Percentiles rank a stretch among this genome's conserved stretches.
Conservation (phyloP, 371 early-diverging fungal species). For the Apophysomyces trapeziformis region DNA sequence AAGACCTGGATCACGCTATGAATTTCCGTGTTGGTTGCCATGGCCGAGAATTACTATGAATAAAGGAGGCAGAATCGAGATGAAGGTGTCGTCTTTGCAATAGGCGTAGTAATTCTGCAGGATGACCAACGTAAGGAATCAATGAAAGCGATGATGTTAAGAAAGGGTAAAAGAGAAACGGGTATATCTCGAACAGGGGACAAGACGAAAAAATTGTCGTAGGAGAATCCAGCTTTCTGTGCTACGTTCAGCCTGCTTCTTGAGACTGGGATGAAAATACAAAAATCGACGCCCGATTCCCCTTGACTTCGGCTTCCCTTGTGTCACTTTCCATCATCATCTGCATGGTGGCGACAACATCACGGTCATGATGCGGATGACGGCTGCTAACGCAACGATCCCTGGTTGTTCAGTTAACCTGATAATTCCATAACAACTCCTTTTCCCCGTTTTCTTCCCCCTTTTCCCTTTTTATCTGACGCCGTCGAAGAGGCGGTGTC, state of each 20-base stretch:
- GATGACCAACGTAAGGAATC: conserved; percentile 13
- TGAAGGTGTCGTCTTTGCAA: conserved; percentile 13
- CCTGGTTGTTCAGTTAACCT: too few species aligned
- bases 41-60: neutral
- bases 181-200: conserved; percentile 12
- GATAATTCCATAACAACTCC: too few species aligned
- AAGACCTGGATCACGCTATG: conserved; percentile 29
- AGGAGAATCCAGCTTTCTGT: conserved; percentile 12
- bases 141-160: conserved; percentile 14
- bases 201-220: conserved; percentile 12
- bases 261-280: conserved; percentile 10
- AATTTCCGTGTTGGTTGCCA: conserved; percentile 27
- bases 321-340: neutral
- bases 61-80: conserved; percentile 5
- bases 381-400: neutral
- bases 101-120: neutral
- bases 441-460: neutral
- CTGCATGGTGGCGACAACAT: conserved; percentile 1
- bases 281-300: neutral
- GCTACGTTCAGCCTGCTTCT: conserved; percentile 9
- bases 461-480: neutral
- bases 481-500: neutral
- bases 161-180: conserved; percentile 9
- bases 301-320: neutral
- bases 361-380: neutral